A percentile compares a stretch with the other conserved stretches of the same genome.
Conservation (phyloP, 768 basidiomycete species). For the Dendrothele bispora region DNA sequence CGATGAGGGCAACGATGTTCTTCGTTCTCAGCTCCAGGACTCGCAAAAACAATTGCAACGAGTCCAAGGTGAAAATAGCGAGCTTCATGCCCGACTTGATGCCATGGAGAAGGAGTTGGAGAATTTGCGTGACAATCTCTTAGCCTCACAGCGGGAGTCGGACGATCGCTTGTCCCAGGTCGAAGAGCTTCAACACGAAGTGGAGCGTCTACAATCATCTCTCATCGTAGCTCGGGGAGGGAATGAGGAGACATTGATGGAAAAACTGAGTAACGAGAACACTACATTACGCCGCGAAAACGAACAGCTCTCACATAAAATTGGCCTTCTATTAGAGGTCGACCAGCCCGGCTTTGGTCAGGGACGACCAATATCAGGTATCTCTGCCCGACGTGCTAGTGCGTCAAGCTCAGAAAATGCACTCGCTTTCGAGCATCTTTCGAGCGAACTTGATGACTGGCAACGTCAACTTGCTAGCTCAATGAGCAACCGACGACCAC, state of each 20-base stretch:
- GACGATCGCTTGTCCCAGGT: slow-evolving; percentile 75
- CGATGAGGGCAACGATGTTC: slow-evolving; percentile 64
- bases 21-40: slow-evolving; percentile 74
- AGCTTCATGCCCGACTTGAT: slow-evolving; percentile 71
- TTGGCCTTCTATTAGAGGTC: slow-evolving; percentile 83
- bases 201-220: slow-evolving; percentile 73
- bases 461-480: slow-evolving; percentile 81
- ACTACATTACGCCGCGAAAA: slow-evolving; percentile 79
- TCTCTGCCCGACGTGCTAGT: slow-evolving; percentile 60
- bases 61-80: slow-evolving; percentile 72
- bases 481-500: slow-evolving; percentile 68
- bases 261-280: slow-evolving; percentile 84
- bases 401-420: slow-evolving; percentile 84
- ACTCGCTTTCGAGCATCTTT: slow-evolving; percentile 73
- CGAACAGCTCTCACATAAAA: slow-evolving; percentile 88
- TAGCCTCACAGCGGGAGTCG: slow-evolving; percentile 74
- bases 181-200: slow-evolving; percentile 79
- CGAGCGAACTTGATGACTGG: slow-evolving; percentile 84
- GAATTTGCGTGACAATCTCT: slow-evolving; percentile 64
- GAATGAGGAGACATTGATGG: slow-evolving; percentile 73
- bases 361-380: slow-evolving; percentile 60
- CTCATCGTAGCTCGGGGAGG: slow-evolving; percentile 74
- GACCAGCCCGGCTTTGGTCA: slow-evolving; percentile 74
- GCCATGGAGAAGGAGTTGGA: slow-evolving; percentile 75
- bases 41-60: slow-evolving; percentile 76